Base-by-base conservation (phyloP, 441 rosid species). In the Capsella rubella region DNA sequence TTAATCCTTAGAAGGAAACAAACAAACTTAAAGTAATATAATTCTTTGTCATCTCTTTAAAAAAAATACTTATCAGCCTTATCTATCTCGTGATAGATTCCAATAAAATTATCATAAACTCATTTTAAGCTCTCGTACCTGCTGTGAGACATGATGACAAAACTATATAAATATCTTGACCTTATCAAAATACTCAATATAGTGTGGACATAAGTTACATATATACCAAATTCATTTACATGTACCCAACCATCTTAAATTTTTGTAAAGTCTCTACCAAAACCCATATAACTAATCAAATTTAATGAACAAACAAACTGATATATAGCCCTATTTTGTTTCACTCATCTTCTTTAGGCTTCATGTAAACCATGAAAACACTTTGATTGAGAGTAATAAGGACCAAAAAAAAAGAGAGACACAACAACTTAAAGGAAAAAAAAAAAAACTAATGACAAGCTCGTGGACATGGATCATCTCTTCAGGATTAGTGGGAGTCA, bases 401-500 rank as follows among this genome's bases (percentile, higher is more conserved):
- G 60, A 21, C 15, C n/a, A 12, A 50, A 50, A 9, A 27, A 4
- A 18, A 21, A 14, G 34, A 16, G 15, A 70, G 25, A 58, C 34
- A 62, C 10, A 34, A 14, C 13, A 51, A 53, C 11, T 3, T 18
- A 42, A 9, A 21, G 31, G n/a, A n/a, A 16, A 16, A 39, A 21
- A 2, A 21, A 29, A 54, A 11, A 53, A 53, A n/a, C 6, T 43
- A 28, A 77, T 77, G 80, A 46, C 40, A 45, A 67, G 64, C 8
- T 66, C 80, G 49, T 59, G 65, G 39, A 62, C 59, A 60, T 77
- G 64, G 80, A 53, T 77, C 52, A 77, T 77, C 37, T 28, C 73
- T 45, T 77, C 80, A 7, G 77, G 73, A 28, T 59, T 77, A 50
- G 80, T 77, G 52, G 80, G 80, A 70, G 73, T 63, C 12, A 60